phyloP scores from a whole-genome alignment of 768 basidiomycete genomes.

The Mycena rosella region DNA sequence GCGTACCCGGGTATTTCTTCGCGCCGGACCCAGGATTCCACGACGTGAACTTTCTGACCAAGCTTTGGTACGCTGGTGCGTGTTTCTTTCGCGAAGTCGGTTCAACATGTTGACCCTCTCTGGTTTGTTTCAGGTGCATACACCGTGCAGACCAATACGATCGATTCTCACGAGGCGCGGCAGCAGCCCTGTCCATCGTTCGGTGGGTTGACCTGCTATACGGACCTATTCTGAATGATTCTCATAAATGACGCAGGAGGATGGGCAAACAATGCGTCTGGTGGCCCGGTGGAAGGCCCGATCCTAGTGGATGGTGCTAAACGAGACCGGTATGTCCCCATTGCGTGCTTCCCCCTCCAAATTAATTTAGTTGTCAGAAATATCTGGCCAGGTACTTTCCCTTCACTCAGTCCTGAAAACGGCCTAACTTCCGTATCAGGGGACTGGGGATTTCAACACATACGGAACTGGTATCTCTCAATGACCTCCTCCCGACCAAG shows the following conservation, averaged over 20 bases:
- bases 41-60: constrained; percentile 61
- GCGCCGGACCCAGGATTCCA: constrained; percentile 55
- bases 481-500: constrained; percentile 54
- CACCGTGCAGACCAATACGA: constrained; percentile 65
- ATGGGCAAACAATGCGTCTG: constrained; percentile 63
- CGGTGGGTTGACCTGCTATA: neutral
- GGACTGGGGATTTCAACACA: constrained; percentile 59
- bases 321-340: constrained; percentile 56
- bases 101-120: neutral
- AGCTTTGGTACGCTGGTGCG: constrained; percentile 65
- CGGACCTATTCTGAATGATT: neutral
- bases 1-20: constrained; percentile 63
- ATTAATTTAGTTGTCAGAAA: constrained; percentile 38
- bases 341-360: neutral
- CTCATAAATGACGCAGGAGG: constrained; percentile 41
- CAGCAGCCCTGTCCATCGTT: constrained; percentile 46
- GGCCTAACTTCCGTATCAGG: constrained; percentile 28
- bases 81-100: neutral
- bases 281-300: constrained; percentile 61
- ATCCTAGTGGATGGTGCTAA: constrained; percentile 68
- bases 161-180: constrained; percentile 52
- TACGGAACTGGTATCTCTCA: constrained; percentile 51
- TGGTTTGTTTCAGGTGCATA: constrained; percentile 51
- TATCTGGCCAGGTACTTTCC: constrained; percentile 41
- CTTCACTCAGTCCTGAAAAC: neutral